phyloP scores from a whole-genome alignment of 306 rosid genomes.

The Cajanus cajan region DNA sequence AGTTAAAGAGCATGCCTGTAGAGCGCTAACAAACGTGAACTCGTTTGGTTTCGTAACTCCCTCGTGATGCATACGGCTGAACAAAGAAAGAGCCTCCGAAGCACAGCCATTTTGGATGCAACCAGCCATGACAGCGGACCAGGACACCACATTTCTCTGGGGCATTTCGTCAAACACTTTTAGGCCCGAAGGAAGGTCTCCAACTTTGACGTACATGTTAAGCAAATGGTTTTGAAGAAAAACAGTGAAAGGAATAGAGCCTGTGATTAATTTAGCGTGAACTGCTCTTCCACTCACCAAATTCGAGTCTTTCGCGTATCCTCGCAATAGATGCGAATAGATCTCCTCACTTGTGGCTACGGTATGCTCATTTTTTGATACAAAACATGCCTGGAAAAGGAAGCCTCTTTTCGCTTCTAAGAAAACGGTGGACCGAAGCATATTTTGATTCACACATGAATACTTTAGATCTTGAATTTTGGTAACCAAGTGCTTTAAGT shows the following conservation, averaged over 20 bases:
- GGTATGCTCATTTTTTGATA: neutral
- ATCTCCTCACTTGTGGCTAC: slow-evolving; percentile 36
- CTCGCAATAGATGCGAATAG: slow-evolving; percentile 44
- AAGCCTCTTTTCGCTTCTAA: slow-evolving; percentile 18
- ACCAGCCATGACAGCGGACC: slow-evolving; percentile 69
- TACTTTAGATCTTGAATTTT: too few species aligned
- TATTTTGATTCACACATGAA: neutral
- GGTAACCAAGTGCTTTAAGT: too few species aligned
- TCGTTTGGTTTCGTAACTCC: slow-evolving; percentile 62
- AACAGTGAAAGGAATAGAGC: slow-evolving; percentile 47
- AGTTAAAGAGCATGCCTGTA: slow-evolving; percentile 65
- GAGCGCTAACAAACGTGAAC: slow-evolving; percentile 68
- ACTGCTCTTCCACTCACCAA: slow-evolving; percentile 51
- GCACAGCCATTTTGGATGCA: slow-evolving; percentile 46
- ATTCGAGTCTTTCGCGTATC: slow-evolving; percentile 38
- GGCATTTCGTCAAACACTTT: slow-evolving; percentile 80
- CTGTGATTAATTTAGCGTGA: slow-evolving; percentile 57
- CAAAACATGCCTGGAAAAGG: slow-evolving; percentile 15
- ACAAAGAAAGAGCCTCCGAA: slow-evolving; percentile 50
- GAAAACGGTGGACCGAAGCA: slow-evolving; percentile 12
- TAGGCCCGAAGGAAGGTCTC: slow-evolving; percentile 48
- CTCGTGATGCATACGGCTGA: slow-evolving; percentile 57
- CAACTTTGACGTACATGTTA: slow-evolving; percentile 53
- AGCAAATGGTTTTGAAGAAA: slow-evolving; percentile 66
- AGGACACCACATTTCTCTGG: slow-evolving; percentile 63